These are phyloP conservation scores for Coleophoma eucalyptorum DNA, from an alignment of 2,329 filamentous ascomycete species.

Conservation along the genomic window DNA sequence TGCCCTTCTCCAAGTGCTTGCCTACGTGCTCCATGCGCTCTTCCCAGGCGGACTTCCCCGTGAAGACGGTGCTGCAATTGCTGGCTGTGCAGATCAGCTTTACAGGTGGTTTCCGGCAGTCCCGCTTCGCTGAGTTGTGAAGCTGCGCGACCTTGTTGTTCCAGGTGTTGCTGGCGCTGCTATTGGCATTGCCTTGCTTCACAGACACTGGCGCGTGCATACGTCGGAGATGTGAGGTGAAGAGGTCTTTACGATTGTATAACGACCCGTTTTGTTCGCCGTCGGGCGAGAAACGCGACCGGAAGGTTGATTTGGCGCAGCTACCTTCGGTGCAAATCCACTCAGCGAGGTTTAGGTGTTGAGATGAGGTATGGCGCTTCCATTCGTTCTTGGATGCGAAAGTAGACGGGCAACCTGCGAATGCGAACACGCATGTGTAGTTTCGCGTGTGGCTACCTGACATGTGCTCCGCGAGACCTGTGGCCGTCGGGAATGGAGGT, in stretches of 20 bases:
- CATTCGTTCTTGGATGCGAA: conserved; percentile 90
- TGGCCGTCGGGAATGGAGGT: conserved; percentile 40
- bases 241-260: conserved; percentile 92
- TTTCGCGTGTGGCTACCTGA: conserved; percentile 46
- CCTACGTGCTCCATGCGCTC: conserved; percentile 85
- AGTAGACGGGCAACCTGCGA: conserved; percentile 68
- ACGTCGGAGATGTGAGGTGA: conserved; percentile 80
- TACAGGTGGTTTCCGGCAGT: conserved; percentile 58
- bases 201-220: conserved; percentile 65
- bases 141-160: conserved; percentile 53
- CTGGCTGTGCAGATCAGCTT: conserved; percentile 57
- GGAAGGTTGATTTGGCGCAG: conserved; percentile 19
- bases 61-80: conserved; percentile 58
- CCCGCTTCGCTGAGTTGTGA: conserved; percentile 54
- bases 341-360: conserved; percentile 72
- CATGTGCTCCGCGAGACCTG: conserved; percentile 43
- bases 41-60: conserved; percentile 67
- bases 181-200: conserved; percentile 33
- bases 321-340: conserved; percentile 61
- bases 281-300: conserved; percentile 1
- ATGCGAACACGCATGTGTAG: conserved; percentile 75
- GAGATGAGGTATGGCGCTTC: conserved; percentile 82
- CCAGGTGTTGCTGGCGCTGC: conserved; percentile 31
- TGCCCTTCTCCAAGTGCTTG: conserved; percentile 64
- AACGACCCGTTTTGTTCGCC: conserved; percentile 15